phyloP scores from a whole-genome alignment of 345 rosid genomes.

The Populus alba region DNA sequence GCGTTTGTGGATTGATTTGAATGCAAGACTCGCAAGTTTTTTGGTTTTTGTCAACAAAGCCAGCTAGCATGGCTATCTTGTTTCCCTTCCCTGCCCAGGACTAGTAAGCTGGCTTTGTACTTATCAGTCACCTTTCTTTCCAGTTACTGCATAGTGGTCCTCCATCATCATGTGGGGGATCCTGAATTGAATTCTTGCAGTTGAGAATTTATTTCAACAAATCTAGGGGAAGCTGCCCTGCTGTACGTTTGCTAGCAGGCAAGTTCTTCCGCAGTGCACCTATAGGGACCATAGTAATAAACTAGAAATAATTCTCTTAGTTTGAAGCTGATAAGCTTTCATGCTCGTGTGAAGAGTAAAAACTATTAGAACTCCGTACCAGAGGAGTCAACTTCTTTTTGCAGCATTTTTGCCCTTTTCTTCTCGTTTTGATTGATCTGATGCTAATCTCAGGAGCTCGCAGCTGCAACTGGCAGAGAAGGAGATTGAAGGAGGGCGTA shows the following conservation, averaged over 20 bases:
- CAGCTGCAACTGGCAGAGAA: conserved; percentile 37
- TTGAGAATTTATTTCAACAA: not conserved
- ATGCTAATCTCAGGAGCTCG: conserved; percentile 35
- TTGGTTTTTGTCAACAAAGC: not conserved
- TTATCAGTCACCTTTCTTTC: not conserved
- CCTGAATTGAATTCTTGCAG: not conserved
- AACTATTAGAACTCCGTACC: not conserved
- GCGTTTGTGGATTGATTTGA: conserved; percentile 6
- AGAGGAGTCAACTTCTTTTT: not conserved
- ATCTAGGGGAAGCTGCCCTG: not conserved
- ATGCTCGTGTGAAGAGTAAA: not conserved
- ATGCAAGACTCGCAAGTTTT: conserved; percentile 7
- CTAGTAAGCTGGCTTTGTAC: not conserved
- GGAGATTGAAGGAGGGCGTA: conserved; percentile 36
- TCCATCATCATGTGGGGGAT: not conserved
- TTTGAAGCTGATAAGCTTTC: not conserved
- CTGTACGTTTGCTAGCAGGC: not conserved
- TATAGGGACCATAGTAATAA: conserved; percentile 1
- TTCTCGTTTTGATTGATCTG: not conserved
- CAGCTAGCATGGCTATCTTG: not conserved
- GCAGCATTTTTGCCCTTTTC: not conserved
- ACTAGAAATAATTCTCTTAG: not conserved
- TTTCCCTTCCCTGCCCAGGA: not conserved
- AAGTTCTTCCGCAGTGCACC: not conserved
- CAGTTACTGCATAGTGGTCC: not conserved